Evolutionary conservation across 306 rosid genomes (phyloP).

Genomic region (Dryas octopetala): DNA sequence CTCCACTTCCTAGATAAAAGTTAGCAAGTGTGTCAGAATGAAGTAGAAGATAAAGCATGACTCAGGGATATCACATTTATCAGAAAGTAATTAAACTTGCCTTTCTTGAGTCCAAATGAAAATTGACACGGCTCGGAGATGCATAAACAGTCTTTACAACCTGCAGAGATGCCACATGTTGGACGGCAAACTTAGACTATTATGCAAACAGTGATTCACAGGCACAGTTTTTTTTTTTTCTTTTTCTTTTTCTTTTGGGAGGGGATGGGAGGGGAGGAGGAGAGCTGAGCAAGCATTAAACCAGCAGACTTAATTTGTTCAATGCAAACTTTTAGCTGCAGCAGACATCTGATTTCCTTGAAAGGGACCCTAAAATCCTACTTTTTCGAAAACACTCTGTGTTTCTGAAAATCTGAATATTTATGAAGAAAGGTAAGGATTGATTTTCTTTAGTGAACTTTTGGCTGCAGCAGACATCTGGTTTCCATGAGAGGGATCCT

Average conservation of each 20-base stretch:
- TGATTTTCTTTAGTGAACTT: no score
- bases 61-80: conserved; percentile 12
- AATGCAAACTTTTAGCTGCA: background rate
- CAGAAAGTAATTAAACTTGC: conserved; percentile 38
- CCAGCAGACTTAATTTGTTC: no score
- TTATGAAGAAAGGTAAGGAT: no score
- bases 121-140: conserved; percentile 92
- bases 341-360: background rate
- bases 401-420: no score
- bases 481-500: background rate
- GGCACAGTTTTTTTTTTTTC: background rate
- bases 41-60: conserved; percentile 22
- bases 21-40: conserved; percentile 31
- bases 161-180: conserved; percentile 44
- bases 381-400: background rate
- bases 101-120: conserved; percentile 89
- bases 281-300: no score
- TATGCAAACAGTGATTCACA: background rate
- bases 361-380: background rate
- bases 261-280: no score
- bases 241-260: no score
- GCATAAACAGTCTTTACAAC: conserved; percentile 96
- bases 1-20: conserved; percentile 79
- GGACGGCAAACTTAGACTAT: conserved; percentile 25
- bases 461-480: no score